Base-by-base conservation (phyloP, 257 asterid species). In the Jacaranda copaia region DNA sequence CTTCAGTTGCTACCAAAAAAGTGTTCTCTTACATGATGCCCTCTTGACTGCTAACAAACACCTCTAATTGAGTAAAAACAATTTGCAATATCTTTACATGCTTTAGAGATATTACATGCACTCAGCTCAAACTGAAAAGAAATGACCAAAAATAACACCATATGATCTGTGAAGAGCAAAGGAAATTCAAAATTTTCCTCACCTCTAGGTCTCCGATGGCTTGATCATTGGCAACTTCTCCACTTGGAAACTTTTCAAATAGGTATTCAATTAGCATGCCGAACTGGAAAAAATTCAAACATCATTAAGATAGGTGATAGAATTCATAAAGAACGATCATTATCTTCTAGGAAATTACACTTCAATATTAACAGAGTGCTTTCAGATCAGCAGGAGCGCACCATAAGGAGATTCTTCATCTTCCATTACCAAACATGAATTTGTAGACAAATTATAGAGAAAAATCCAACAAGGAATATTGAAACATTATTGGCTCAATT, bases 191-290 rank as follows among this genome's bases (percentile, higher is more conserved):
- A 75, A 51, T 42, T 49, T 49, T 75, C 75, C 51, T 89, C 76
- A 93, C 99, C 97, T 93, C 93, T 57, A 95, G 78, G 87, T 93
- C 97, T 70, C 95, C 96, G 60, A 95, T 91, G 81, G 92, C 97
- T 85, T 91, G 98, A 82, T 84, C 86, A 77, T 77, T 80, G 70
- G 85, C 70, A 82, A 79, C 89, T 85, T 93, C 93, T 82, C 92
- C 90, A 42, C 80, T 71, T 3, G 96, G 97, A 75, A 82, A 80
- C 76, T 77, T 82, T 70, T 95, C 99, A 73, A 89, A 95, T 11
- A 95, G 90, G 80, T 73, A 85, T 70, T 93, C 98, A 14, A 95
- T 95, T 42, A 95, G 84, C 99, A 93, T 95, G 16, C 98, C 98
- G 59, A 95, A 95, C 99, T 95, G 95, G 84, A 85, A 80, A 52